Conservation (phyloP, 768 basidiomycete genomes). For the Lactarius trivialis region DNA sequence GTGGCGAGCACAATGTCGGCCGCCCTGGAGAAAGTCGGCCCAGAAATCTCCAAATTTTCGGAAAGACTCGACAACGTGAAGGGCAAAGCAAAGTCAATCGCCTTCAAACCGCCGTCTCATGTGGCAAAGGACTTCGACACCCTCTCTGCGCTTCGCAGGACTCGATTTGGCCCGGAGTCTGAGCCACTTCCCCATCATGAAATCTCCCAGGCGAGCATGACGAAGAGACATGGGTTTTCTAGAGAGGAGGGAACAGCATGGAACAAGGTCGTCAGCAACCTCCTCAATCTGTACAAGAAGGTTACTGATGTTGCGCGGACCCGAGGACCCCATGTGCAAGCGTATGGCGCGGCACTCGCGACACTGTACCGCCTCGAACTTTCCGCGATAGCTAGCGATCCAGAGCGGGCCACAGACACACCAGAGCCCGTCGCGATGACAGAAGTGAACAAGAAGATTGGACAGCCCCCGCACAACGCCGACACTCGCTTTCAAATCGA, state of each 20-base stretch:
- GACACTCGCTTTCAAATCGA: constrained; percentile 32
- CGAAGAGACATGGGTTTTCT: constrained; percentile 22
- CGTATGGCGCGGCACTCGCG: constrained; percentile 32
- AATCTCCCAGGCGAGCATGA: constrained; percentile 18
- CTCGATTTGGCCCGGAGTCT: constrained; percentile 6
- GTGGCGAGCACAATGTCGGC: constrained; percentile 30
- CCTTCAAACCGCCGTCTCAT: background rate
- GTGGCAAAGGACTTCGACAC: background rate
- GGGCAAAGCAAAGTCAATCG: constrained; percentile 21
- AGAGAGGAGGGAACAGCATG: constrained; percentile 25
- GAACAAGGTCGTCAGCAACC: constrained; percentile 21
- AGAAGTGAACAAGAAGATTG: constrained; percentile 29
- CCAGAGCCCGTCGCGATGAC: constrained; percentile 29
- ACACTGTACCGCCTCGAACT: constrained; percentile 31
- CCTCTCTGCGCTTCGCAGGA: background rate
- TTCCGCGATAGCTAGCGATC: constrained; percentile 22
- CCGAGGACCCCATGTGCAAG: constrained; percentile 30
- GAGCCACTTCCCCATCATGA: constrained; percentile 21
- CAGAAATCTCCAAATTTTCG: constrained; percentile 15
- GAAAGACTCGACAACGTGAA: constrained; percentile 7
- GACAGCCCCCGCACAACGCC: constrained; percentile 33
- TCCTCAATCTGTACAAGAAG: constrained; percentile 26
- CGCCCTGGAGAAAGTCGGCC: constrained; percentile 19
- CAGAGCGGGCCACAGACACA: constrained; percentile 19
- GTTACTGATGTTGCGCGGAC: constrained; percentile 26